Evolutionary conservation across 1,139 yeast species (phyloP).

Genomic region (Kodamaea derodonti): DNA sequence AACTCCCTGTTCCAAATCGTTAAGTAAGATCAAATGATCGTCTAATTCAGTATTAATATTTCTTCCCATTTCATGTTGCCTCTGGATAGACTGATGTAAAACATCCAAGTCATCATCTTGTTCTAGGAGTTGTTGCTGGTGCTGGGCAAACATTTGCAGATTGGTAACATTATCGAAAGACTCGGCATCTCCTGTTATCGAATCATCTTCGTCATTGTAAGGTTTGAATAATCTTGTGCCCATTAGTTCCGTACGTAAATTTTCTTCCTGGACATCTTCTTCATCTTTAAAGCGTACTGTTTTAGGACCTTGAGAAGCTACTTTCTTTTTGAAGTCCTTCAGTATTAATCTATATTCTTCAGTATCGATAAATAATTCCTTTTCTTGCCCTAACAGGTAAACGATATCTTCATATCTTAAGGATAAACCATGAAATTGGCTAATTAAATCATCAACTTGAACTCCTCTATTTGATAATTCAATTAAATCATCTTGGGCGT

Average conservation of each 20-base stretch:
- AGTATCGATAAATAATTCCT: slow-evolving; percentile 26
- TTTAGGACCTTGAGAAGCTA: slow-evolving; percentile 19
- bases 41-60: slow-evolving; percentile 65
- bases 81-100: slow-evolving; percentile 56
- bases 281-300: slow-evolving; percentile 54
- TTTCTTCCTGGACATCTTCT: slow-evolving; percentile 20
- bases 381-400: slow-evolving; percentile 20
- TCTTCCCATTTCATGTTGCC: slow-evolving; percentile 64
- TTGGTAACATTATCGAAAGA: slow-evolving; percentile 34
- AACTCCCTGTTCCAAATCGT: slow-evolving; percentile 67
- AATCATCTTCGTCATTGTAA: slow-evolving; percentile 12
- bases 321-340: slow-evolving; percentile 1
- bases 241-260: slow-evolving; percentile 14
- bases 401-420: slow-evolving; percentile 20
- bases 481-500: slow-evolving; percentile 33
- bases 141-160: slow-evolving; percentile 58
- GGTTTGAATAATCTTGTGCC: slow-evolving; percentile 16
- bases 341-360: slow-evolving; percentile 32
- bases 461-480: not conserved
- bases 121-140: slow-evolving; percentile 57
- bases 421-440: slow-evolving; percentile 8
- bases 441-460: slow-evolving; percentile 16
- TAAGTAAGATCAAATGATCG: slow-evolving; percentile 63
- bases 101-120: slow-evolving; percentile 64
- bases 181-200: slow-evolving; percentile 13